Conservation (phyloP, 1,139 yeast genomes). For the Ashbya aceris region DNA sequence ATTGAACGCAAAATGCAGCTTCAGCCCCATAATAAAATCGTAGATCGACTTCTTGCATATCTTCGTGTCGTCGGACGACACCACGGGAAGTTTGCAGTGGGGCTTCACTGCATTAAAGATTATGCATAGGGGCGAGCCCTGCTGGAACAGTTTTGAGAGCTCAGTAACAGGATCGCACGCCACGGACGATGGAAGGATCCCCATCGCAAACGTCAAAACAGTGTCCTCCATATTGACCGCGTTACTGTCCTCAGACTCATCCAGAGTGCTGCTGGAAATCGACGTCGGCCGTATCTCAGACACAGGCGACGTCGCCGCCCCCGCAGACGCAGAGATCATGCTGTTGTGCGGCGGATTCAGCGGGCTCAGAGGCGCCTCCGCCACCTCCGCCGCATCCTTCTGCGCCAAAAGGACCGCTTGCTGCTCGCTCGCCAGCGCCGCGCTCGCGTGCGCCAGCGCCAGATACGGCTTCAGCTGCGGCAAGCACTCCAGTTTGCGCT, state of each 20-base stretch:
- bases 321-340: constrained; percentile 6
- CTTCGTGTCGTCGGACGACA: constrained; percentile 69
- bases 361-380: constrained; percentile 22
- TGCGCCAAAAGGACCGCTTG: constrained; percentile 55
- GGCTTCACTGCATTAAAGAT: constrained; percentile 54
- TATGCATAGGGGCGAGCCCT: constrained; percentile 86
- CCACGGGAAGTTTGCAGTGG: constrained; percentile 38
- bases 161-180: constrained; percentile 90
- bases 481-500: constrained; percentile 48
- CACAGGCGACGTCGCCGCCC: constrained; percentile 14
- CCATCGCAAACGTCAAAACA: constrained; percentile 56
- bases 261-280: constrained; percentile 22
- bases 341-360: constrained; percentile 5
- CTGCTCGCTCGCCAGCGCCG: constrained; percentile 62
- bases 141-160: constrained; percentile 78
- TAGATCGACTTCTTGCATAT: constrained; percentile 84
- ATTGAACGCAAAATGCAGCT: constrained; percentile 60
- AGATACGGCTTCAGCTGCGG: constrained; percentile 70
- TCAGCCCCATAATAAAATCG: constrained; percentile 83
- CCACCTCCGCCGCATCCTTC: constrained; percentile 26
- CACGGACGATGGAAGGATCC: constrained; percentile 62
- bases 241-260: constrained; percentile 32
- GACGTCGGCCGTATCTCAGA: constrained; percentile 10
- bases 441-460: constrained; percentile 47
- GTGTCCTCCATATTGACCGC: constrained; percentile 23